Percentiles rank a stretch among this genome's conserved stretches.
Conservation (phyloP, 257 asterid species). For the Ballota nigra region DNA sequence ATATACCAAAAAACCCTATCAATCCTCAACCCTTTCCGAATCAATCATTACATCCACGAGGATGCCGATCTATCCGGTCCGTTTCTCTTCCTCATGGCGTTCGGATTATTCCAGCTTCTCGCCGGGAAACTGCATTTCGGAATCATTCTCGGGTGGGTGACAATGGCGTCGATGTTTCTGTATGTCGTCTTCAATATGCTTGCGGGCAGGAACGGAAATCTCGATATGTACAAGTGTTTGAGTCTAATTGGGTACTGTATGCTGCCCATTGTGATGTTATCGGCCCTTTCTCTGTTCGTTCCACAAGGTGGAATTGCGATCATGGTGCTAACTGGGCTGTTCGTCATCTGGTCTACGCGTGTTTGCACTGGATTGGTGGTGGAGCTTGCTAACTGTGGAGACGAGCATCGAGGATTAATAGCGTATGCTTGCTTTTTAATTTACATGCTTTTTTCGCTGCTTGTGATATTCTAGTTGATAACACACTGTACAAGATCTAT, state of each 20-base stretch:
- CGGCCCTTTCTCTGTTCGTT: slow-evolving; percentile 73
- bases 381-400: slow-evolving; percentile 86
- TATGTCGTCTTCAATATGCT: slow-evolving; percentile 85
- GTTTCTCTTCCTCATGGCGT: slow-evolving; percentile 77
- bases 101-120: slow-evolving; percentile 82
- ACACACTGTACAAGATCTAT: slow-evolving; percentile 19
- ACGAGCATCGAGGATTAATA: slow-evolving; percentile 80
- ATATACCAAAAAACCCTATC: slow-evolving; percentile 75
- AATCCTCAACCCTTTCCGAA: slow-evolving; percentile 62
- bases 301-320: slow-evolving; percentile 81
- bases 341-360: slow-evolving; percentile 85
- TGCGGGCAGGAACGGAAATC: slow-evolving; percentile 76
- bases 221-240: slow-evolving; percentile 82
- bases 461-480: slow-evolving; percentile 60
- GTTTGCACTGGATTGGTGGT: slow-evolving; percentile 86
- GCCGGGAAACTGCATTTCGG: slow-evolving; percentile 91
- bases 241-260: slow-evolving; percentile 90
- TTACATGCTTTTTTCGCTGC: slow-evolving; percentile 75
- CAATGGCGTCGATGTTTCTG: slow-evolving; percentile 76
- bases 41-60: slow-evolving; percentile 71
- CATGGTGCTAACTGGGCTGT: slow-evolving; percentile 60
- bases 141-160: slow-evolving; percentile 87
- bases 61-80: slow-evolving; percentile 95
- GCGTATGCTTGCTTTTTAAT: slow-evolving; percentile 86
- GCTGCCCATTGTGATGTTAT: slow-evolving; percentile 77